These are phyloP conservation scores for Mycena sp. DNA, from an alignment of 1,284 basidiomycete genomes.

Conservation along the genomic window DNA sequence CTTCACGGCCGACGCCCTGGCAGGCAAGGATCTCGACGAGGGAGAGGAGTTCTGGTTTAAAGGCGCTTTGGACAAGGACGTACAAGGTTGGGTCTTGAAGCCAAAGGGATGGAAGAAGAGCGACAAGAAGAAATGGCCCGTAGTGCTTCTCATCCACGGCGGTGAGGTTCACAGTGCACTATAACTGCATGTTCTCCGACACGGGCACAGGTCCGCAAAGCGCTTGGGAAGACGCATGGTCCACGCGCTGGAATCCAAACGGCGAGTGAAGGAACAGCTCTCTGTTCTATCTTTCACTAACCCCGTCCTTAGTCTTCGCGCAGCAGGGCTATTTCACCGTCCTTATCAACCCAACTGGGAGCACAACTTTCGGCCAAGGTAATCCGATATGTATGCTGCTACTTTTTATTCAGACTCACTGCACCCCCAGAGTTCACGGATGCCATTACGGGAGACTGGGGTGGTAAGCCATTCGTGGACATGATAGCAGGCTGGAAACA, in stretches of 20 bases:
- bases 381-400: neutral
- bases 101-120: slow-evolving; percentile 77
- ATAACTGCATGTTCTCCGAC: too few relatives aligned
- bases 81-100: slow-evolving; percentile 87
- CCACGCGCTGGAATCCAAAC: slow-evolving; percentile 88
- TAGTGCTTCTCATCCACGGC: slow-evolving; percentile 80
- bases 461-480: slow-evolving; percentile 88
- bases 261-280: slow-evolving; percentile 47
- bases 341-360: slow-evolving; percentile 90
- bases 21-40: slow-evolving; percentile 61
- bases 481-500: slow-evolving; percentile 81
- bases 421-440: slow-evolving; percentile 75
- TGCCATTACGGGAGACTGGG: slow-evolving; percentile 83
- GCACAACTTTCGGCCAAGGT: slow-evolving; percentile 90
- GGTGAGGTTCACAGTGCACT: slow-evolving; percentile 54
- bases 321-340: slow-evolving; percentile 88
- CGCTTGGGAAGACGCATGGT: slow-evolving; percentile 73
- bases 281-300: neutral
- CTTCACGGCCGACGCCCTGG: slow-evolving; percentile 67
- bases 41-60: slow-evolving; percentile 90
- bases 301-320: slow-evolving; percentile 67
- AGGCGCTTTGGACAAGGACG: slow-evolving; percentile 73
- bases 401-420: neutral
- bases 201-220: slow-evolving; percentile 50
- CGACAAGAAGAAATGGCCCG: slow-evolving; percentile 80